Conservation (phyloP, 2,329 filamentous ascomycete species). For the Verticillium alfalfae region DNA sequence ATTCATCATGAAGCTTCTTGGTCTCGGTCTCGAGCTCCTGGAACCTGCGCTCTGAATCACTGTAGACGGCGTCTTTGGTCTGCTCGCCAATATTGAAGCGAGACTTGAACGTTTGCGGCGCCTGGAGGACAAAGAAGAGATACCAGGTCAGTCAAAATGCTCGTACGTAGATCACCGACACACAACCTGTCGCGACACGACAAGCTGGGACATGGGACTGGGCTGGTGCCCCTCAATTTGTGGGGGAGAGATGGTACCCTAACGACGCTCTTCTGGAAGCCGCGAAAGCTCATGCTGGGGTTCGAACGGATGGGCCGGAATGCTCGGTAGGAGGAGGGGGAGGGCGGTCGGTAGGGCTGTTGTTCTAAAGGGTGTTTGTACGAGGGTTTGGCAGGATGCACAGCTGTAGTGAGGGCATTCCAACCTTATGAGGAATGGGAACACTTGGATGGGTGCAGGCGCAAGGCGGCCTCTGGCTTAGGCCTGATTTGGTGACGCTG, state of each 20-base stretch:
- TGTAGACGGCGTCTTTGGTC: conserved; percentile 91
- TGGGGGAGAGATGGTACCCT: conserved; percentile 54
- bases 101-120: conserved; percentile 85
- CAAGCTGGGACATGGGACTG: not conserved
- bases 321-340: conserved; percentile 3
- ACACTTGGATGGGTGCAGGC: not conserved
- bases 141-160: not conserved
- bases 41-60: conserved; percentile 90
- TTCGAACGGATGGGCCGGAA: conserved; percentile 4
- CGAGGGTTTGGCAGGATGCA: conserved; percentile 6
- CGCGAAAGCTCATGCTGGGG: conserved; percentile 85
- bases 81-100: conserved; percentile 95
- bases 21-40: conserved; percentile 92
- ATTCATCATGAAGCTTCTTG: conserved; percentile 94
- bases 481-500: not conserved
- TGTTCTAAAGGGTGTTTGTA: not conserved
- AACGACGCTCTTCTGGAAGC: conserved; percentile 83
- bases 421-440: conserved; percentile 8
- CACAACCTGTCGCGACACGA: not conserved
- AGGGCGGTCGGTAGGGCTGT: conserved; percentile 5
- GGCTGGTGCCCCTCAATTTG: conserved; percentile 9
- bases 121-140: conserved; percentile 33
- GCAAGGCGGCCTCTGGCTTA: not conserved
- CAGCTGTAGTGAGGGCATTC: conserved; percentile 10
- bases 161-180: not conserved